A percentile compares a stretch with the other conserved stretches of the same genome.
phyloP scores from a whole-genome alignment of 2,329 filamentous ascomycete genomes.

The Pestalotiopsis sp. region DNA sequence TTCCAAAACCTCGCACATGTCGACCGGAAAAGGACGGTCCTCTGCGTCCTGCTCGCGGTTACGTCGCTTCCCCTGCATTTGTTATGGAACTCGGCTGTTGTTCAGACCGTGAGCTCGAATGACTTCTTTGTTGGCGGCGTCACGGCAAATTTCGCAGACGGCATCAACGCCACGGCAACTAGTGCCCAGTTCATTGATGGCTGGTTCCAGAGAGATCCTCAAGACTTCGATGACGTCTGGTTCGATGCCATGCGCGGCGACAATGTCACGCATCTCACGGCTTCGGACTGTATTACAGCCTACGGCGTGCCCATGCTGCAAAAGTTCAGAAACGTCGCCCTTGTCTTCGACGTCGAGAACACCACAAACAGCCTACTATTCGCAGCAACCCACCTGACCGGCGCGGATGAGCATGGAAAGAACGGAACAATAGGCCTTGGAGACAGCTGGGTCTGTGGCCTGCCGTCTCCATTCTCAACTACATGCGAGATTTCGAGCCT shows the following conservation, averaged over 20 bases:
- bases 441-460: conserved; percentile 10
- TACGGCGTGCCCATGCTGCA: background rate
- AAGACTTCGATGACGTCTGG: background rate
- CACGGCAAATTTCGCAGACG: conserved; percentile 2
- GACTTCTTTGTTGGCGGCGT: conserved; percentile 10
- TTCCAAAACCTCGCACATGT: conserved; percentile 2
- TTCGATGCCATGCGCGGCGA: background rate
- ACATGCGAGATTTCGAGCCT: background rate
- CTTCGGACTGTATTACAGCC: conserved; percentile 9
- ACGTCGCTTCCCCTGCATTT: conserved; percentile 6
- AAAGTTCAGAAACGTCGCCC: background rate
- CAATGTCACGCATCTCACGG: background rate
- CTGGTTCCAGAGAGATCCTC: background rate
- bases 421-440: background rate
- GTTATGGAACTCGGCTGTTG: conserved; percentile 10
- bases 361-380: conserved; percentile 9
- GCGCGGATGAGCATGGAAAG: background rate
- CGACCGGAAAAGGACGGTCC: background rate
- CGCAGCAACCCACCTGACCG: background rate
- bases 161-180: background rate
- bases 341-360: conserved; percentile 6
- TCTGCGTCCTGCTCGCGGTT: background rate
- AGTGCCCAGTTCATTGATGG: background rate
- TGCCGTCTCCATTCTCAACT: background rate
- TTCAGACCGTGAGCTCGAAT: conserved; percentile 7